Evolutionary conservation across 1,284 basidiomycete genomes (phyloP).

Genomic region (Tylopilus sp.): DNA sequence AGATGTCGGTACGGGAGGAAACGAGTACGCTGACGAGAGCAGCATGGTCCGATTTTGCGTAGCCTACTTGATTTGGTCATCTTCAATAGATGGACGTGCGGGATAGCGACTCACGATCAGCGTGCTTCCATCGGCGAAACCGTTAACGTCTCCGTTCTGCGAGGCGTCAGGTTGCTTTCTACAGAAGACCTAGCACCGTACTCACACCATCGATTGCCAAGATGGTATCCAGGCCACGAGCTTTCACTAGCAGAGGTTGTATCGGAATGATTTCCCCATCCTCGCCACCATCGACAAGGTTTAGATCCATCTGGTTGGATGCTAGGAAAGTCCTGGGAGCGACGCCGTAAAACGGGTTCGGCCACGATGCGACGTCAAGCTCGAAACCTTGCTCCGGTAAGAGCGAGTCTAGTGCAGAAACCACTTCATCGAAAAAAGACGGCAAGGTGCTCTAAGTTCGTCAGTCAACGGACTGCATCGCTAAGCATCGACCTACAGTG

Average conservation of each 20-base stretch:
- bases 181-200: not conserved
- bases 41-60: constrained; percentile 39
- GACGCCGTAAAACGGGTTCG: constrained; percentile 45
- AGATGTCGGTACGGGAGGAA: constrained; percentile 24
- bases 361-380: constrained; percentile 30
- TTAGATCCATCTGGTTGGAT: constrained; percentile 35
- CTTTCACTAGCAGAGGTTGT: constrained; percentile 51
- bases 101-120: constrained; percentile 38
- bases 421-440: constrained; percentile 21
- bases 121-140: constrained; percentile 39
- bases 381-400: constrained; percentile 27
- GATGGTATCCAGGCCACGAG: constrained; percentile 49
- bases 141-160: constrained; percentile 32
- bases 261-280: constrained; percentile 47
- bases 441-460: constrained; percentile 11
- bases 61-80: constrained; percentile 26
- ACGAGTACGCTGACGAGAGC: constrained; percentile 34
- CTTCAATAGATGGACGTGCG: not conserved
- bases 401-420: constrained; percentile 25
- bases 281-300: constrained; percentile 42
- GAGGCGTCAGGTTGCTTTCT: not conserved
- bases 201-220: constrained; percentile 50
- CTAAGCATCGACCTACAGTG: constrained; percentile 28
- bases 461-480: not conserved
- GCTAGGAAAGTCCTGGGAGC: constrained; percentile 37